phyloP scores from a whole-genome alignment of 345 rosid species.

The Acer saccharum region DNA sequence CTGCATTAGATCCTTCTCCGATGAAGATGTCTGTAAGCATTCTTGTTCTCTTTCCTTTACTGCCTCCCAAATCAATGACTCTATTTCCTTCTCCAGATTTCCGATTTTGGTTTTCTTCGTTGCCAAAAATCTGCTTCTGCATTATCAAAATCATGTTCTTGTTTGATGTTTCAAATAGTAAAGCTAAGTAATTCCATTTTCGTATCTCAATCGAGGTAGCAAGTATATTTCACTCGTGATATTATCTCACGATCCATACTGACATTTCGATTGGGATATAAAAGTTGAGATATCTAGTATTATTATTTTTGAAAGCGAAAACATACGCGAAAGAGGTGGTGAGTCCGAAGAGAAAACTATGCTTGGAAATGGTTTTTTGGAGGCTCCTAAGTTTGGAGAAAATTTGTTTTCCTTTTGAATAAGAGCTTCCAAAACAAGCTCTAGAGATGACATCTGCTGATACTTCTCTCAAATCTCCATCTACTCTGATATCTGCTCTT shows the following conservation, averaged over 20 bases:
- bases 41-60: conserved; percentile 55
- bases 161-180: neutral
- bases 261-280: neutral
- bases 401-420: conserved; percentile 48
- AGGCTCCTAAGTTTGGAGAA: conserved; percentile 52
- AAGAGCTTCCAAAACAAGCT: conserved; percentile 60
- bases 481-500: conserved; percentile 51
- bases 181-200: too few species aligned
- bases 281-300: too few species aligned
- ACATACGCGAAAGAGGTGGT: conserved; percentile 27
- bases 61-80: conserved; percentile 67
- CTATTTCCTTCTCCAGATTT: conserved; percentile 61
- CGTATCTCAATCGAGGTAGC: neutral
- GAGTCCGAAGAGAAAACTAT: conserved; percentile 26
- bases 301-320: neutral
- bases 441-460: conserved; percentile 59
- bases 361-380: conserved; percentile 38
- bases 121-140: conserved; percentile 39
- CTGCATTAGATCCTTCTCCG: conserved; percentile 68
- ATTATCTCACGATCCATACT: too few species aligned
- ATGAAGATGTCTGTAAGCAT: conserved; percentile 30
- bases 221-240: neutral
- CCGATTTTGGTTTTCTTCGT: conserved; percentile 40
- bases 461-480: conserved; percentile 39
- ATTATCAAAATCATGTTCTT: neutral